These are phyloP conservation scores for Backusella psychrophila DNA, from an alignment of 192 early-diverging fungal species.

Conservation along the genomic window DNA sequence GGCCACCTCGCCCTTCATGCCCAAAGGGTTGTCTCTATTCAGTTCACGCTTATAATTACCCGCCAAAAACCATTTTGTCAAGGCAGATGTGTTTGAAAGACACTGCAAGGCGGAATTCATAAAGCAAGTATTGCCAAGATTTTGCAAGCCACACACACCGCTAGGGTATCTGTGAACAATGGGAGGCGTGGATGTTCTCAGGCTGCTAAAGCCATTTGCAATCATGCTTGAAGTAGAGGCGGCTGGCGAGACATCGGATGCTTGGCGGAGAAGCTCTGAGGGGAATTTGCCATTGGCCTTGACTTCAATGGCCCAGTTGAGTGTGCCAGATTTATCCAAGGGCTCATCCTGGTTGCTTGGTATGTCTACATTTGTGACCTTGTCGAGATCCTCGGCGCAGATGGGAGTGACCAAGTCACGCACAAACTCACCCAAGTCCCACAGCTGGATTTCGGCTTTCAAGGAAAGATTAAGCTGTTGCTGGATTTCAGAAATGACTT, in stretches of 20 bases:
- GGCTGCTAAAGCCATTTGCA: constrained; percentile 10
- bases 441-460: constrained; percentile 2
- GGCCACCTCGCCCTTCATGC: constrained; percentile 73
- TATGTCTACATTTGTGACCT: background rate
- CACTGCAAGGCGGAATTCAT: constrained; percentile 95
- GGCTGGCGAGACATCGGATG: constrained; percentile 13
- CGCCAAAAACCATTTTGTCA: constrained; percentile 62
- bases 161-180: constrained; percentile 15
- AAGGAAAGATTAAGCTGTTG: background rate
- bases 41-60: constrained; percentile 56
- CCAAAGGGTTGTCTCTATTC: constrained; percentile 70
- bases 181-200: background rate
- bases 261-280: background rate
- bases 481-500: background rate
- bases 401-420: no score
- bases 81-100: constrained; percentile 67
- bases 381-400: no score
- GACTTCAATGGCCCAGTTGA: background rate
- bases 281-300: background rate
- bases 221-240: constrained; percentile 20
- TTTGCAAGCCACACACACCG: constrained; percentile 68
- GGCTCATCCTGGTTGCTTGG: background rate
- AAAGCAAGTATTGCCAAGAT: constrained; percentile 91
- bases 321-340: no score
- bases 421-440: background rate